phyloP scores from a whole-genome alignment of 2,329 filamentous ascomycete species.

The Cladosporium sp. region DNA sequence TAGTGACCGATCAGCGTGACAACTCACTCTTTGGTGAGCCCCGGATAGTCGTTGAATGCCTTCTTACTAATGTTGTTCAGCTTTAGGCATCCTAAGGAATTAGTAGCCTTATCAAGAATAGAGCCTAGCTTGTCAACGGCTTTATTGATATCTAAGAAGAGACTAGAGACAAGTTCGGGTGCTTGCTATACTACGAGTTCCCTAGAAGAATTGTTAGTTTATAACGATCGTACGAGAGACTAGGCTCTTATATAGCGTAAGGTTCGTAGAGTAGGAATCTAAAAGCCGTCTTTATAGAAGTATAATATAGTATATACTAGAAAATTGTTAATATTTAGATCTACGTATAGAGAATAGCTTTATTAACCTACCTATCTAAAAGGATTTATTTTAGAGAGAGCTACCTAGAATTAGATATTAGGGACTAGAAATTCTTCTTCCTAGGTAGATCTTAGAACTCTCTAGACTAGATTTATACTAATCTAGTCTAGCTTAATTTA shows the following conservation, averaged over 20 bases:
- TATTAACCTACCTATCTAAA: not conserved
- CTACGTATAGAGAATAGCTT: too few relatives aligned
- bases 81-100: conserved; percentile 33
- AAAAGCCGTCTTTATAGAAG: not conserved
- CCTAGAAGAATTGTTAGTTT: not conserved
- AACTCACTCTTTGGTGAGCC: conserved; percentile 27
- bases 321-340: not conserved
- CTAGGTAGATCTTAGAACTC: too few relatives aligned
- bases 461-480: too few relatives aligned
- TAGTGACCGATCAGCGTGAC: not conserved
- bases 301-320: not conserved
- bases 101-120: conserved; percentile 24
- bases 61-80: conserved; percentile 31
- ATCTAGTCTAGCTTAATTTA: too few relatives aligned
- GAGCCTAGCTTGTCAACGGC: conserved; percentile 1
- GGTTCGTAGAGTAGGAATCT: not conserved
- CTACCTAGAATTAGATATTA: too few relatives aligned
- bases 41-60: conserved; percentile 34
- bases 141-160: not conserved
- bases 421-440: too few relatives aligned
- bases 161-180: not conserved
- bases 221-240: not conserved
- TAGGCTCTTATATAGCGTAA: not conserved
- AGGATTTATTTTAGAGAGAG: too few relatives aligned
- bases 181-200: not conserved